Base-by-base conservation (phyloP, 129 eudicot genomes). In the Escallonia herrerae region DNA sequence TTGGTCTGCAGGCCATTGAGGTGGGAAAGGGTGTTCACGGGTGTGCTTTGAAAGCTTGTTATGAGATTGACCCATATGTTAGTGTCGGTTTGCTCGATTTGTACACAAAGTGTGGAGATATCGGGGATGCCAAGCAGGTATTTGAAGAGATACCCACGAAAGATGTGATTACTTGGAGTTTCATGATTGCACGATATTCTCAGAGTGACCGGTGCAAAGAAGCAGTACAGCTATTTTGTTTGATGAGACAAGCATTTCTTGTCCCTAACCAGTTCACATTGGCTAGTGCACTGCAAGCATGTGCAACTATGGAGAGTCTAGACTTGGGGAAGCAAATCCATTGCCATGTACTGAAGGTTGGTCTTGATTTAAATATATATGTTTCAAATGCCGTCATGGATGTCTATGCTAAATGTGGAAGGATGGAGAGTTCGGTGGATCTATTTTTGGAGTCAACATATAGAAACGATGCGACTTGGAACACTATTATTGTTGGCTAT, bases 161-260 rank as follows among this genome's bases (percentile, higher is more conserved):
- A 45, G 85, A 86, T 62, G 94, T 89, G 65, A 74, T 89, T 40
- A 77, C 90, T 8, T 89, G 96, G 96, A 89, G 96, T 74, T 85
- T 89, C 72, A 80, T 89, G 90, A 83, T 86, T 65, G 72, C 95
- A 13, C 76, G 95, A 39, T 85, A 79, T 71, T 84, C 96, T 45
- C 95, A 89, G 69, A 75, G 85, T 69, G 78, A 81, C 77, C 74
- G n/a, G 58, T 83, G 81, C 71, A 72, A 73, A 72, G 86, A 83
- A 47, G 95, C 96, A 0, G 33, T 81, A 62, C 67, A 56, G 55
- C 59, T 89, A 40, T 89, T 85, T 79, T 67, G 60, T 66, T 71
- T 56, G 40, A 89, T 89, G 96, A 76, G 86, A 78, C 70, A 40
- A 43, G 77, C 76, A 40, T 51, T 73, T 0, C 72, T 70, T 41